phyloP scores from a whole-genome alignment of 1,284 basidiomycete genomes.

The Ganoderma lucidum region DNA sequence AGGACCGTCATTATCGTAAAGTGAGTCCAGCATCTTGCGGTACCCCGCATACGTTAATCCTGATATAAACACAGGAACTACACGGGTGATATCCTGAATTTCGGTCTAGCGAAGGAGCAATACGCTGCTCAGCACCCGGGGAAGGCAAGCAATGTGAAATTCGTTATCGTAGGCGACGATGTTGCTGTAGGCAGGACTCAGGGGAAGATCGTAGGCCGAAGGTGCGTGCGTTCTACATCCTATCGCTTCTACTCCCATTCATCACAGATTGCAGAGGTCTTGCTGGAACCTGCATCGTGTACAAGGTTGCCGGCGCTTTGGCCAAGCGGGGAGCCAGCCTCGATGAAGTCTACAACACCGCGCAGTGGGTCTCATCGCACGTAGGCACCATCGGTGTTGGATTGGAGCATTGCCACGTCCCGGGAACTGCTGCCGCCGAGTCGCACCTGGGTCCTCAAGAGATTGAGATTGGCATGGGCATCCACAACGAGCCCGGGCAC shows the following conservation, averaged over 20 bases:
- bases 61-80: slow-evolving; percentile 64
- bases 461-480: slow-evolving; percentile 90
- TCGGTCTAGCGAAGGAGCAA: slow-evolving; percentile 91
- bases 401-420: slow-evolving; percentile 93
- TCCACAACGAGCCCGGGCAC: slow-evolving; percentile 92
- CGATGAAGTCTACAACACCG: slow-evolving; percentile 77
- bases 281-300: slow-evolving; percentile 90
- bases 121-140: slow-evolving; percentile 76
- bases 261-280: slow-evolving; percentile 64
- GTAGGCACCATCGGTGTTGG: slow-evolving; percentile 89
- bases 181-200: slow-evolving; percentile 86
- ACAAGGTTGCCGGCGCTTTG: slow-evolving; percentile 90
- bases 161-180: slow-evolving; percentile 92
- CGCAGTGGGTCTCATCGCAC: slow-evolving; percentile 71
- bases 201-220: slow-evolving; percentile 82
- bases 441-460: slow-evolving; percentile 71
- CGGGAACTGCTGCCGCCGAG: slow-evolving; percentile 74
- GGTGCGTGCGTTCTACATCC: slow-evolving; percentile 54
- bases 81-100: slow-evolving; percentile 92
- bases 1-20: slow-evolving; percentile 89
- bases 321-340: slow-evolving; percentile 77
- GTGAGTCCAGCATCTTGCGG: slow-evolving; percentile 49
- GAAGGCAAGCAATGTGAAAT: slow-evolving; percentile 74
- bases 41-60: not conserved
- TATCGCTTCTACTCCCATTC: not conserved